Base-by-base conservation (phyloP, 495 filamentous ascomycete genomes). In the Glonium stellatum region DNA sequence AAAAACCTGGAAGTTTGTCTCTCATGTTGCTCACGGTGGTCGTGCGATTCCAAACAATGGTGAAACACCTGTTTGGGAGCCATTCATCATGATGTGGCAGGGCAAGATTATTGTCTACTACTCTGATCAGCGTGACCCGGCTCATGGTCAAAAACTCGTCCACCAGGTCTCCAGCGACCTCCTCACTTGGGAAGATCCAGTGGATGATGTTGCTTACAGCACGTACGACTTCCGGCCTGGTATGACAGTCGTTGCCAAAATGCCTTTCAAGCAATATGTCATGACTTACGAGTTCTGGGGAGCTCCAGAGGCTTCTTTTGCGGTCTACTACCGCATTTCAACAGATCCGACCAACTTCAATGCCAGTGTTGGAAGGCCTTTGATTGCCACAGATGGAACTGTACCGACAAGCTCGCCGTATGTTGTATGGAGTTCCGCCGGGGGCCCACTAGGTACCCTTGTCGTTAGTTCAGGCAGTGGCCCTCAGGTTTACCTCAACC, bases 61-160 rank as follows among this genome's bases (percentile, higher is more conserved):
- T 4, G 55, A 79, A 39, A 85, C 83, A 0, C 83, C 85, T 1
- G 79, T 88, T 5, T 88, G 86, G 86, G 86, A 89, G 69, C 86
- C 86, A 0, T 87, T 84, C 67, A 68, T 88, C 19, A 62, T 87
- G 73, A 62, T 68, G 22, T 67, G 78, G 65, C 73, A 85, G 25
- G 72, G 78, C 49, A 74, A 82, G 57, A 69, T 88, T 21, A 76
- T 87, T 22, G 73, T 73, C 71, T 89, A 83, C 70, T 89, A 88
- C 71, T 82, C 84, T 4, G 86, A 89, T 66, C 85, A 87, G 64
- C 76, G 86, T 39, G 85, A 88, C 18, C 74, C 63, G 1, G 60
- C 72, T 0, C 73, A 89, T 63, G 84, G 84, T 23, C 86, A 89
- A 69, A 87, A 87, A 60, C 71, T 89, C 25, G 77, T 77, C 4